Base-by-base conservation (phyloP, 805 yeast species). In the Ogataea sp. region DNA sequence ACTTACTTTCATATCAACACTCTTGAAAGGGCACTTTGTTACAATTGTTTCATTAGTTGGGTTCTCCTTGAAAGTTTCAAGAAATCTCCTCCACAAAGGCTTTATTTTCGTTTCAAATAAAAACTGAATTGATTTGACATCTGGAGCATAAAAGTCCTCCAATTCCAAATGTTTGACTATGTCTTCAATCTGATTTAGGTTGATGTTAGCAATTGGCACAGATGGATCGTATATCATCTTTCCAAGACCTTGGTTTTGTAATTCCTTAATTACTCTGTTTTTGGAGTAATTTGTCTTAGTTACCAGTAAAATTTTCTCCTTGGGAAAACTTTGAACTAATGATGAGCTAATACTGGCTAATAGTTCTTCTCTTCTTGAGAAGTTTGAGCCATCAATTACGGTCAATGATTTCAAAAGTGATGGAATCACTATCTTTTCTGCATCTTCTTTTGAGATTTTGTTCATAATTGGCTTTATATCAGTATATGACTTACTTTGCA, bases 31-130 rank as follows among this genome's bases (percentile, higher is more conserved):
- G 11, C 11, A 23, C 7, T 23, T 23, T 23, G 7, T 23, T 23
- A 8, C 26, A 11, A 23, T 23, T 11, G 11, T 23, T 7, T 7
- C 11, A 11, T 23, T 23, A 23, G 7, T 11, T 8, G 11, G 11
- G 7, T 7, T 33, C 1, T 41, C 36, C 44, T 14, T 39, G 45
- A 37, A 56, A 33, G 34, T 50, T 39, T 6, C 33, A 40, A 48
- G 58, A 59, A 20, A 66, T 20, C 13, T 13, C 2, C 25, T 25
- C 57, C 58, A 52, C 15, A 37, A 17, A 2, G 51, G 39, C 2
- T 32, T 23, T 6, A 68, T 42, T 27, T 56, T 46, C 6, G 48
- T 45, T 8, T 42, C 43, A 44, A 41, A 64, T 38, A 69, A 65
- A 20, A 45, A 49, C 6, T 37, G 41, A 23, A 11, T 11, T 23